Evolutionary conservation across 1,139 yeast genomes (phyloP).

Genomic region (Arxiozyma bovina): DNA sequence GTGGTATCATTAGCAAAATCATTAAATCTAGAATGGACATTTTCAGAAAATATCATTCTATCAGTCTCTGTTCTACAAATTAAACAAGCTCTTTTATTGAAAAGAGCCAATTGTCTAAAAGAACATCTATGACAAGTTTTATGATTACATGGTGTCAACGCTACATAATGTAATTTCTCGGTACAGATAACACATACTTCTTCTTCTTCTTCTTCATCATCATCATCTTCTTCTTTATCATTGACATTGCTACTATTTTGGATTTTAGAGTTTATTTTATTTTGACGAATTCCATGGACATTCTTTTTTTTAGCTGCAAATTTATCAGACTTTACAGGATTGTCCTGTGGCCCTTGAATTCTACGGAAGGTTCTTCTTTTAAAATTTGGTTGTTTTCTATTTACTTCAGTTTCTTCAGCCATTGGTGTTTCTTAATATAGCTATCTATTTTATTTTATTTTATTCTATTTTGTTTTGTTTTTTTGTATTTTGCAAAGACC

Average conservation of each 20-base stretch:
- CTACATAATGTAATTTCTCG: conserved; percentile 50
- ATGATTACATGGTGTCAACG: conserved; percentile 79
- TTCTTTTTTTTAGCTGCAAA: not conserved
- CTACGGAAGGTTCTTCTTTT: conserved; percentile 3
- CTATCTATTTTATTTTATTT: too few species aligned
- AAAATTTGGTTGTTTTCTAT: not conserved
- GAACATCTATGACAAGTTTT: conserved; percentile 76
- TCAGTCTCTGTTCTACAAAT: conserved; percentile 72
- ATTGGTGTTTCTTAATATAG: not conserved
- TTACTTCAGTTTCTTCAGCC: not conserved
- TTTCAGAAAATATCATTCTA: conserved; percentile 50
- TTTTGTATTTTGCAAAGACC: too few species aligned
- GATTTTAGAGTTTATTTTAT: not conserved
- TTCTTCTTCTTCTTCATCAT: conserved; percentile 30
- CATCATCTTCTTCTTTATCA: conserved; percentile 12
- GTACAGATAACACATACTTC: conserved; percentile 77
- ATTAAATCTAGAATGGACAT: conserved; percentile 36
- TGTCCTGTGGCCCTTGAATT: conserved; percentile 9
- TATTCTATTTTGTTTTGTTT: too few species aligned
- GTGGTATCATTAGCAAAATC: conserved; percentile 18
- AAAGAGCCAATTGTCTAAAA: conserved; percentile 73
- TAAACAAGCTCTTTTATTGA: conserved; percentile 64
- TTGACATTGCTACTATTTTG: conserved; percentile 1
- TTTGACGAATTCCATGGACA: not conserved
- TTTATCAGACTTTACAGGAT: conserved; percentile 1